Conservation (phyloP, 2,329 filamentous ascomycete species). For the Fusarium anguioides region DNA sequence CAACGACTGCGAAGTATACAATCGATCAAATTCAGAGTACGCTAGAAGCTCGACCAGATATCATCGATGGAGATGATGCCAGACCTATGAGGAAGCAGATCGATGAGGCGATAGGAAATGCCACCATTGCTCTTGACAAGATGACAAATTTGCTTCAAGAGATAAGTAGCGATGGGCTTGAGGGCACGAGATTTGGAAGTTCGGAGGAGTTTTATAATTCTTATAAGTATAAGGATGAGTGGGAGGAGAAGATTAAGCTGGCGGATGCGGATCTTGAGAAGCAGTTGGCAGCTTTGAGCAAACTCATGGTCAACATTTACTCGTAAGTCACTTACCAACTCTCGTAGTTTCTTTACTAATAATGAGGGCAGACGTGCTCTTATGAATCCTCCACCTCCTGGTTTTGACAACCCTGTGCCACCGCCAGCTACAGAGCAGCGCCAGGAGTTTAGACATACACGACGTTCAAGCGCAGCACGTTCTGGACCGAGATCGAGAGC, state of each 20-base stretch:
- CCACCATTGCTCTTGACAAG: slow-evolving; percentile 41
- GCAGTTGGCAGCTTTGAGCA: slow-evolving; percentile 44
- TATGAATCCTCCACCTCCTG: slow-evolving; percentile 45
- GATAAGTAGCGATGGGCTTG: slow-evolving; percentile 40
- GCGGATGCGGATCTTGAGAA: slow-evolving; percentile 47
- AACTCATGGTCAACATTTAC: slow-evolving; percentile 50
- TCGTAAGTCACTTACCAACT: slow-evolving; percentile 39
- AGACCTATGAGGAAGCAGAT: slow-evolving; percentile 46
- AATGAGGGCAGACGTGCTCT: slow-evolving; percentile 39
- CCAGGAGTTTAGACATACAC: slow-evolving; percentile 3
- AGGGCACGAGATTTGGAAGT: slow-evolving; percentile 35
- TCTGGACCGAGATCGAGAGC: background rate
- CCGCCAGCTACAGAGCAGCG: slow-evolving; percentile 25
- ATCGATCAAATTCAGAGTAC: slow-evolving; percentile 48
- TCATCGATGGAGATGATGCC: slow-evolving; percentile 48
- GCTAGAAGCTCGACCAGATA: slow-evolving; percentile 45
- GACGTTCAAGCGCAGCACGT: background rate
- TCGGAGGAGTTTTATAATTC: slow-evolving; percentile 50
- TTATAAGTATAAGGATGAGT: slow-evolving; percentile 49
- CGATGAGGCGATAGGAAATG: slow-evolving; percentile 43
- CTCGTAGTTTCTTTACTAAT: slow-evolving; percentile 6
- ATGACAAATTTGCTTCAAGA: slow-evolving; percentile 49
- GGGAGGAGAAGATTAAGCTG: slow-evolving; percentile 47
- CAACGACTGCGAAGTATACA: slow-evolving; percentile 47
- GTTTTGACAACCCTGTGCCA: slow-evolving; percentile 18